phyloP scores from a whole-genome alignment of 306 rosid species.

The Quercus rubra region DNA sequence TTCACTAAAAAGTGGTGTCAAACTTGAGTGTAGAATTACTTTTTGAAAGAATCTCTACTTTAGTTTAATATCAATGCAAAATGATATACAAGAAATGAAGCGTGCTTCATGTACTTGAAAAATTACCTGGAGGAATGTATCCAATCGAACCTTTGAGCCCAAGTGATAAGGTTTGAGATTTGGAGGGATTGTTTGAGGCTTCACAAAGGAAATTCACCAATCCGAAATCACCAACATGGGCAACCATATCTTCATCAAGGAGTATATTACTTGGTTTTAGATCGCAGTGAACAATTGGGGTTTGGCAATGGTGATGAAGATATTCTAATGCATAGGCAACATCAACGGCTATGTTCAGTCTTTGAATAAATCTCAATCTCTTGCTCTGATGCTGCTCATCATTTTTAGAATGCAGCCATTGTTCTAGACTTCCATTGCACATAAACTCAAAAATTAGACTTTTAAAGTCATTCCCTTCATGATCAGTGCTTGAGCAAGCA shows the following conservation, averaged over 20 bases:
- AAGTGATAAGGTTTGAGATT: slow-evolving; percentile 1
- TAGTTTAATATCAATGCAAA: too few relatives aligned
- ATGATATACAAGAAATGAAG: too few relatives aligned
- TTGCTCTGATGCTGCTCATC: neutral
- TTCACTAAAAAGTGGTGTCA: too few relatives aligned
- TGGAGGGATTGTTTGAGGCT: slow-evolving; percentile 4
- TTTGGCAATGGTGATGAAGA: neutral
- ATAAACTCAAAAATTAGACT: slow-evolving; percentile 26
- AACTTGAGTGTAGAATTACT: neutral
- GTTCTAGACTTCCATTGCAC: neutral
- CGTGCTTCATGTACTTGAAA: neutral
- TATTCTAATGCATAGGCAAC: neutral
- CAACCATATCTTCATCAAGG: slow-evolving; percentile 29
- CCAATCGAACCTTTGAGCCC: slow-evolving; percentile 34
- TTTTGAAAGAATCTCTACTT: too few relatives aligned
- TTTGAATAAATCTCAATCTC: neutral
- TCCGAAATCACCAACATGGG: slow-evolving; percentile 28
- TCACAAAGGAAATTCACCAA: slow-evolving; percentile 31
- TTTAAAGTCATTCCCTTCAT: slow-evolving; percentile 40
- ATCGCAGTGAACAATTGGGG: slow-evolving; percentile 26
- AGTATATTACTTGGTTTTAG: slow-evolving; percentile 36
- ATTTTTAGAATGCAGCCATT: neutral
- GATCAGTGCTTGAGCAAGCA: slow-evolving; percentile 32
- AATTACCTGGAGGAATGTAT: slow-evolving; percentile 29
- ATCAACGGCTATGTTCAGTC: neutral